Evolutionary conservation across 768 basidiomycete species (phyloP), one percentile per base, ranked within the genome.

Genomic region (Mycena pura): DNA sequence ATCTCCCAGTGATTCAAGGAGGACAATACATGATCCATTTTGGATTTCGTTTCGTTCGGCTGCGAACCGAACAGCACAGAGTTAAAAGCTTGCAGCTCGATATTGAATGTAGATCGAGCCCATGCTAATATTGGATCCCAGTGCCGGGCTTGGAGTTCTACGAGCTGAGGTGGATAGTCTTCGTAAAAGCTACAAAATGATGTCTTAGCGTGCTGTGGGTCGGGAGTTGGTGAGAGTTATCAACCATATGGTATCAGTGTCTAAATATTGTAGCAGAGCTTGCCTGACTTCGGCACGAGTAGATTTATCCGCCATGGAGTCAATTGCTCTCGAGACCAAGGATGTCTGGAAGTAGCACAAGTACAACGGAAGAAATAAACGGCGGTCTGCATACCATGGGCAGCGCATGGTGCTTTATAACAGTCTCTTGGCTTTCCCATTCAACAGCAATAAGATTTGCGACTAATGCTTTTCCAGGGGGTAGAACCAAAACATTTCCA

Each of bases 161-260:
- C 92, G 32, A 99, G 81, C 3, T 85, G 82, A 22, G 84, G 84
- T 8, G 95, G 94, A 63, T 87, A 80, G 45, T 92, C 84, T 70
- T 92, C 85, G 68, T 92, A 90, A 78, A 96, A 97, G 70, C 94
- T 96, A 68, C 22, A 50, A 59, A 21, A 52, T n/a, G 41, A 40
- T 51, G 21, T 11, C 41, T 50, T 47, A 54, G 52, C 22, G 21
- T 51, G 17, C 29, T 29, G 15, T 11, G 15, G 25, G 32, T 31
- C 27, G 22, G 51, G 44, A 34, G 32, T 55, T 50, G 34, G 8
- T 38, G 24, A 21, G 21, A 55, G 70, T n/a, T n/a, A n/a, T n/a
- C 78, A 55, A 93, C 94, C 92, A 95, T 61, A 97, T 85, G 1
- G 97, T 95, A 73, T 99, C 97, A 2, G 96, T 98, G 70, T 97